Conservation (phyloP, 345 rosid species). For the Fremontodendron californicum region DNA sequence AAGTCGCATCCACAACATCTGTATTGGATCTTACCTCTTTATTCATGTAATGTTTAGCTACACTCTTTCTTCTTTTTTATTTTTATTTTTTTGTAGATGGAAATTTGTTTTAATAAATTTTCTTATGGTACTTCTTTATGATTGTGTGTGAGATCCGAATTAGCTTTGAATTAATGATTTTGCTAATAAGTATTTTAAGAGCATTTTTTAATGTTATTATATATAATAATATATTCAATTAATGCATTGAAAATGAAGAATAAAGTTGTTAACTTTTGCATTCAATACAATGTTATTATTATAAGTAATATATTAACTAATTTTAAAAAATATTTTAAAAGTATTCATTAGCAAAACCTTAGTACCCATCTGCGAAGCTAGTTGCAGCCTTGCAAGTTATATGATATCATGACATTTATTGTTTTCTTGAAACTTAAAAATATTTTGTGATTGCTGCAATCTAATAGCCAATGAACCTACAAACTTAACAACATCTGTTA, state of each 20-base stretch:
- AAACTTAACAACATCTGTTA: not conserved
- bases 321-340: no score
- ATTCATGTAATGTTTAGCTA: not conserved
- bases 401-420: not conserved
- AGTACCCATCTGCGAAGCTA: not conserved
- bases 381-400: not conserved
- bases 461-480: not conserved
- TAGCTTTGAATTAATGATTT: not conserved
- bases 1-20: not conserved
- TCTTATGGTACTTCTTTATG: not conserved
- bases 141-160: not conserved
- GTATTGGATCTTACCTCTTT: not conserved
- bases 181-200: no score
- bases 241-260: no score
- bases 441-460: not conserved
- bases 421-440: not conserved
- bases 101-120: not conserved
- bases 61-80: not conserved
- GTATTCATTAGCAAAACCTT: no score
- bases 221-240: no score
- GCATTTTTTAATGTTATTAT: no score
- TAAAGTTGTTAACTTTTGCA: no score
- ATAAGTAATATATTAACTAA: no score
- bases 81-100: not conserved
- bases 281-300: no score